A percentile compares a stretch with the other conserved stretches of the same genome.
Evolutionary conservation across 2,329 filamentous ascomycete genomes (phyloP).

Genomic region (Akanthomyces dipterigenus): DNA sequence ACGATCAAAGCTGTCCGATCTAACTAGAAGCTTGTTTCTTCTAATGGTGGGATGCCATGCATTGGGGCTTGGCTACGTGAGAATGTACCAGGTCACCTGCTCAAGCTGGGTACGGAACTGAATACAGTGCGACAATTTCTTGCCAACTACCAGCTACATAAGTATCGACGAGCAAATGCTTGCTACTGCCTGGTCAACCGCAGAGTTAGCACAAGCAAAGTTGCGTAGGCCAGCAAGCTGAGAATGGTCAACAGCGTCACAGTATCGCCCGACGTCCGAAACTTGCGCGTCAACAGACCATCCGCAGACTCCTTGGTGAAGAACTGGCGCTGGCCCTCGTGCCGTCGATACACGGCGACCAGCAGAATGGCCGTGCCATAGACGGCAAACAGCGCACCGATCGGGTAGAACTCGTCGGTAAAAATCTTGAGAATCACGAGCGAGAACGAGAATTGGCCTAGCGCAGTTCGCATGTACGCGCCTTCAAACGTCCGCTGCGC

Average conservation of each 20-base stretch:
- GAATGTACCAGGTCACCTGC: neutral
- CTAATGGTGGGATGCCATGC: neutral
- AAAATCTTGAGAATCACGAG: slow-evolving; percentile 93
- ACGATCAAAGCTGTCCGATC: slow-evolving; percentile 4
- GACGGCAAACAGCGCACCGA: slow-evolving; percentile 90
- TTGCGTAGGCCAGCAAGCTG: slow-evolving; percentile 51
- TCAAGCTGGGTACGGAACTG: neutral
- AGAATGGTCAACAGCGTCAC: slow-evolving; percentile 51
- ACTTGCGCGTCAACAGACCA: slow-evolving; percentile 40
- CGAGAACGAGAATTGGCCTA: slow-evolving; percentile 92
- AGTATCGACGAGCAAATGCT: neutral
- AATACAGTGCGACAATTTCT: neutral
- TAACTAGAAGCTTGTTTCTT: neutral
- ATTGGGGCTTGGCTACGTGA: neutral
- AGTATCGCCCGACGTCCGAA: slow-evolving; percentile 58
- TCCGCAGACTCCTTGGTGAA: slow-evolving; percentile 48
- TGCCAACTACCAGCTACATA: neutral
- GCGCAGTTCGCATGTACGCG: slow-evolving; percentile 88
- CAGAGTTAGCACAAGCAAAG: slow-evolving; percentile 50
- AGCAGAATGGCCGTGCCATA: slow-evolving; percentile 82
- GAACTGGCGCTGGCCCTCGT: slow-evolving; percentile 91
- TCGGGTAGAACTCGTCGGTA: slow-evolving; percentile 90
- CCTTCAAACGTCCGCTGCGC: slow-evolving; percentile 96
- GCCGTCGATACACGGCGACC: slow-evolving; percentile 77
- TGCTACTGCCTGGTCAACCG: slow-evolving; percentile 23